Evolutionary conservation across 2,329 filamentous ascomycete genomes (phyloP), one percentile per base, ranked within the genome.

Genomic region (Penicillium sp.): DNA sequence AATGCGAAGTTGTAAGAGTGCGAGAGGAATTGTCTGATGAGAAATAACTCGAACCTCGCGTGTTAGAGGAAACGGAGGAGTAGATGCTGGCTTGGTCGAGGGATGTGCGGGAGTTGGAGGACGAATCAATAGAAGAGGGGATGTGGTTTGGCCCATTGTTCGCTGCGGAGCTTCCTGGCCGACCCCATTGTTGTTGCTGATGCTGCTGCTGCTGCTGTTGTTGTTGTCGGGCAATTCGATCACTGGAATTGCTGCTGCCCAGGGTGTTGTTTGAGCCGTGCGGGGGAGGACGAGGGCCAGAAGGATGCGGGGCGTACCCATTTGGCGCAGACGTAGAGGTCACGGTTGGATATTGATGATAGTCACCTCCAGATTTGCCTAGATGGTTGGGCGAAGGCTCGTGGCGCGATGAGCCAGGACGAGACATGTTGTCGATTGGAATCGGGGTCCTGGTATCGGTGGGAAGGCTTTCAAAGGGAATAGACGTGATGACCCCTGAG

Each of bases 321-420:
- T 77, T 74, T 40, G 79, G 75, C 53, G 78, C 69, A 38, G 77
- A 71, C 48, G 81, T 75, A 31, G 84, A 78, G 63, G 88, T 86
- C 71, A 89, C 85, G 50, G 83, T 83, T 40, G 92, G 91, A 72
- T 97, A 96, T 69, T 96, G 93, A 76, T 96, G 91, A 70, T 87
- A 96, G 74, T 97, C 92, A 65, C 79, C 78, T 47, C 85, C 85
- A 62, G 80, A 81, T 76, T 91, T 92, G 73, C 91, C 92, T 52
- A 95, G 77, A 68, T 96, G 90, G 73, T 94, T 89, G 31, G 92
- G 90, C 57, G 89, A 81, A 56, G 89, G 89, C 54, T 94, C 89
- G 70, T 86, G 85, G 64, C 86, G 83, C 54, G 80, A 75, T 26
- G 74, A 69, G 22, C 90, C 87, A 55, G 82, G 76, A 69, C 85